Base-by-base conservation (phyloP, 805 yeast species). In the Candida tammaniensis region DNA sequence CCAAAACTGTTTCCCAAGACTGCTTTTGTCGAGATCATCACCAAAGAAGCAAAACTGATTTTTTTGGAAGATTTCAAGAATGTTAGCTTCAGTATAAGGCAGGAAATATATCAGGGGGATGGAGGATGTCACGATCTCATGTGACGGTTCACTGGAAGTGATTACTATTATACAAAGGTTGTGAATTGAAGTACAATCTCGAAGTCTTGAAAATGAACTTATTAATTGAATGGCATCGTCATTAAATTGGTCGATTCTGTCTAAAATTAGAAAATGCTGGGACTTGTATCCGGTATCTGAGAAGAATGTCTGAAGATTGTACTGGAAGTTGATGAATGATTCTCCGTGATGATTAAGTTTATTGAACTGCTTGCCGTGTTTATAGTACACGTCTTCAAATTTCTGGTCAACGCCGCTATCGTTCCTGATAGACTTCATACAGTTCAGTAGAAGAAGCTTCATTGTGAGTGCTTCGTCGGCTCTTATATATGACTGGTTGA, bases 391-490 rank as follows among this genome's bases (percentile, higher is more conserved):
- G n/a, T 47, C 52, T 17, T 34, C 40, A 26, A 49, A 45, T 2
- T 31, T 32, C 20, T 50, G 39, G 17, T 55, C 59, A 10, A 51
- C 23, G 3, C 64, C 67, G 39, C 66, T 59, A 35, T 68, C 71
- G 3, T 32, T 47, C 13, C 57, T 46, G 4, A 75, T 61, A 2
- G 55, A 40, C 31, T 64, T 61, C 17, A 71, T 47, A 25, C 75
- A 59, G 30, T 61, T 50, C 34, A 67, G 74, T 8, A 74, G 52
- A 1, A 75, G 54, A 7, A 64, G 50, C 36, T 62, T 62, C 24
- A 55, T 53, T 5, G 71, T 59, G 17, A 74, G 48, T 32, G 69
- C 60, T 40, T 63, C 72, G 33, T 72, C 76, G 46, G 79, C 73
- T 9, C 61, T 53, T 10, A 75, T 46, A 5, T 59, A 40, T 2